These are phyloP conservation scores for Colletotrichum sp. DNA, from an alignment of 2,329 filamentous ascomycete species.

Conservation along the genomic window DNA sequence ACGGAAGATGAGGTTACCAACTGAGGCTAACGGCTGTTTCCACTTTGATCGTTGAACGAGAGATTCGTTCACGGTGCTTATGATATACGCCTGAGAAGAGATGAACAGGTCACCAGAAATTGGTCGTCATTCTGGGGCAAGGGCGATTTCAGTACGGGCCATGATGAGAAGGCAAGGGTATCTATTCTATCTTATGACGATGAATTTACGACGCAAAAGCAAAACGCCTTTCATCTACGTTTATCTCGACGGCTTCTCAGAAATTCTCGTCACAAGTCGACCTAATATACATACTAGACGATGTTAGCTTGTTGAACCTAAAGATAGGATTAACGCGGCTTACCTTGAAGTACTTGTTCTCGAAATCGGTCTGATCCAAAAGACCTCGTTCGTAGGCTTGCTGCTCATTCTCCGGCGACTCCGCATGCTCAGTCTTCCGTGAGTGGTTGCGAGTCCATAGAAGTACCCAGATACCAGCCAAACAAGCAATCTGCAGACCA, in stretches of 20 bases:
- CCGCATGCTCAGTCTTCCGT: not conserved
- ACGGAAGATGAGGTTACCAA: not conserved
- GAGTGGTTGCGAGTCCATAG: constrained; percentile 9
- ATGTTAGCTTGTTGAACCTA: too few relatives aligned
- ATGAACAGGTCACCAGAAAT: rapidly evolving
- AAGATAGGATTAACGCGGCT: rapidly evolving
- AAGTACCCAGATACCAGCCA: not conserved
- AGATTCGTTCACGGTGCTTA: too few relatives aligned
- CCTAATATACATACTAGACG: too few relatives aligned
- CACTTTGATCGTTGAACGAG: too few relatives aligned
- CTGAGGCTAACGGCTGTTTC: not conserved
- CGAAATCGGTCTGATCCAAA: not conserved
- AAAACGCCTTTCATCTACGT: rapidly evolving
- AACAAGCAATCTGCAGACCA: constrained; percentile 4
- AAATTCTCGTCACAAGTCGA: too few relatives aligned
- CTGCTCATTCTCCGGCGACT: not conserved
- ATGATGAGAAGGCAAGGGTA: too few relatives aligned
- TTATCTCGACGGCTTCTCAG: too few relatives aligned
- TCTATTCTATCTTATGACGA: too few relatives aligned
- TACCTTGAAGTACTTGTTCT: constrained; percentile 15
- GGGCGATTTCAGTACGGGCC: too few relatives aligned
- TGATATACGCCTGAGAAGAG: too few relatives aligned
- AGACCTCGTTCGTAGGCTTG: constrained; percentile 6
- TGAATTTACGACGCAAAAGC: too few relatives aligned
- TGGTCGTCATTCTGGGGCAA: too few relatives aligned